Evolutionary conservation across 225 moss, liverwort and hornwort species (phyloP).

Genomic region (Sphagnum tenellum): DNA sequence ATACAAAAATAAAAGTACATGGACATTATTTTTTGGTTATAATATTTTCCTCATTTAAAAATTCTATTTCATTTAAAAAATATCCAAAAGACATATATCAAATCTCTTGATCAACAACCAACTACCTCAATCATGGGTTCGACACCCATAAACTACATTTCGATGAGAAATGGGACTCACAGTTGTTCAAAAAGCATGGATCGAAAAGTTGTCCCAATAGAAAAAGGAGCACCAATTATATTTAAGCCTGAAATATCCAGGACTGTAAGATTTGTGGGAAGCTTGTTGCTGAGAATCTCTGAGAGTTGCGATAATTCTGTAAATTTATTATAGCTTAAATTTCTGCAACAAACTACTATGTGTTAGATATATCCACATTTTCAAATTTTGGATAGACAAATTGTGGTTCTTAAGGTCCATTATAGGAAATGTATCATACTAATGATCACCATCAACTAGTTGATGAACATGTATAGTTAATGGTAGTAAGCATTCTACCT

Average conservation of each 20-base stretch:
- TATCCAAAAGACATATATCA: no score
- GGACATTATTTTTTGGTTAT: no score
- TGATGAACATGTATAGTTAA: neutral
- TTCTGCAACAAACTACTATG: slow-evolving; percentile 12
- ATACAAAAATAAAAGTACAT: no score
- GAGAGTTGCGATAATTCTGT: slow-evolving; percentile 11
- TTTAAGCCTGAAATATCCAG: slow-evolving; percentile 28
- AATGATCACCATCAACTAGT: slow-evolving; percentile 8
- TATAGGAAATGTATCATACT: slow-evolving; percentile 3
- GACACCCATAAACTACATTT: no score
- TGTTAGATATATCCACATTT: slow-evolving; percentile 8
- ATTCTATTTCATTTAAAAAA: no score
- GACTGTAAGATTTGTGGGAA: slow-evolving; percentile 12
- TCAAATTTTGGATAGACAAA: slow-evolving; percentile 1
- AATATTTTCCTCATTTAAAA: no score
- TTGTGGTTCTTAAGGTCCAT: no score
- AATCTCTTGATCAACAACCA: no score
- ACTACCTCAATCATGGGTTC: no score
- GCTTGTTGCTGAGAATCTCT: slow-evolving; percentile 4
- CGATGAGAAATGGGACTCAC: slow-evolving; percentile 7
- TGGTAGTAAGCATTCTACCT: neutral
- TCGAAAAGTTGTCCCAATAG: slow-evolving; percentile 10
- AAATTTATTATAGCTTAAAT: slow-evolving; percentile 17
- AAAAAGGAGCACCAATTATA: slow-evolving; percentile 6
- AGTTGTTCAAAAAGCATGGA: slow-evolving; percentile 6